Evolutionary conservation across 2,329 filamentous ascomycete genomes (phyloP).

Genomic region (Sphaerulina vaccinii): DNA sequence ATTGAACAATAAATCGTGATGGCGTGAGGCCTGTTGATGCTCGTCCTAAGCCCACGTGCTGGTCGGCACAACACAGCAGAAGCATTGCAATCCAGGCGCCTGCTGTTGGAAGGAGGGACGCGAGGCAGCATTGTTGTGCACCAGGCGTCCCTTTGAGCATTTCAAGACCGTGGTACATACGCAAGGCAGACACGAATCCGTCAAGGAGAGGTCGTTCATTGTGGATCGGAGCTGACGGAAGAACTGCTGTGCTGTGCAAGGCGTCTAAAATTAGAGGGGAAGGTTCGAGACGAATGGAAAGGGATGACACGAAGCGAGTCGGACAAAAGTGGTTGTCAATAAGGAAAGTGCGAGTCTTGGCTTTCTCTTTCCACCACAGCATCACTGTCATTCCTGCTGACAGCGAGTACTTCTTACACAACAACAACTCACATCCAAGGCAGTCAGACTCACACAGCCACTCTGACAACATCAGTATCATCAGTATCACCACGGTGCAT

Average conservation of each 20-base stretch:
- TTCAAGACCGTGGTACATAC: background rate
- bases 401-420: no score
- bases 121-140: background rate
- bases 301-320: background rate
- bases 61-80: background rate
- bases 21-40: background rate
- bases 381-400: no score
- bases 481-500: no score
- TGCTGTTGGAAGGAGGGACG: background rate
- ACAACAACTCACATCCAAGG: no score
- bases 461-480: no score
- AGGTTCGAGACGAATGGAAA: background rate
- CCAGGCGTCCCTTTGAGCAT: background rate
- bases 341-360: no score
- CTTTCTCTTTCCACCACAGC: no score
- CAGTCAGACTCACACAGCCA: no score
- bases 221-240: background rate
- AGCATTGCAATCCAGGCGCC: background rate
- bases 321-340: conserved; percentile 2
- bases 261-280: conserved; percentile 9
- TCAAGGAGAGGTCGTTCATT: background rate
- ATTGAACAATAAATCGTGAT: background rate
- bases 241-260: background rate
- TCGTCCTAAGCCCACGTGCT: background rate
- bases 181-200: background rate